A percentile compares a stretch with the other conserved stretches of the same genome.
Conservation (phyloP, 352 stramenopile genomes). For the Phytophthora sp. region DNA sequence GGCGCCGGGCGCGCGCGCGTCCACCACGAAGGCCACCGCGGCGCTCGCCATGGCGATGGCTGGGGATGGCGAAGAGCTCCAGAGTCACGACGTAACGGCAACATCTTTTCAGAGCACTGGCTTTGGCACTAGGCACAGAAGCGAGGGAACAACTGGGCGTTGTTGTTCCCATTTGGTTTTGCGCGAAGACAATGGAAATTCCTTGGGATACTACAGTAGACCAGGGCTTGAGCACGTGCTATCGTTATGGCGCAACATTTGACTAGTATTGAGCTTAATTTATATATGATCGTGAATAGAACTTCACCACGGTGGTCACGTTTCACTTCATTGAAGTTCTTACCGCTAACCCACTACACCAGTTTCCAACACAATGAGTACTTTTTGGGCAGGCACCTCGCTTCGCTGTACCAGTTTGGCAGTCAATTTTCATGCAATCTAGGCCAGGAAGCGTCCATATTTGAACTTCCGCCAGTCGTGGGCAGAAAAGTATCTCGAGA, state of each 20-base stretch:
- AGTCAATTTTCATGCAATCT: conserved; percentile 10
- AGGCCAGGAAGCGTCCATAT: neutral
- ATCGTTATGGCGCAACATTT: no score
- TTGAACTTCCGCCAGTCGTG: neutral
- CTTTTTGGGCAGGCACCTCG: neutral
- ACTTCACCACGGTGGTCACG: no score
- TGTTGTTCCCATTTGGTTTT: no score
- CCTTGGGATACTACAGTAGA: no score
- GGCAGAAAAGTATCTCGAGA: conserved; percentile 13
- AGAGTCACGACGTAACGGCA: conserved; percentile 14
- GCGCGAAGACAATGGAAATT: no score
- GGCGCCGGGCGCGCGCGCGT: conserved; percentile 6
- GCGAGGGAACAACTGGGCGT: no score
- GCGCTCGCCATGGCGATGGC: conserved; percentile 25
- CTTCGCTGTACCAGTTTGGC: neutral
- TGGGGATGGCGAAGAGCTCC: conserved; percentile 2
- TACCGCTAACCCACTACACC: no score
- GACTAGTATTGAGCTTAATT: no score
- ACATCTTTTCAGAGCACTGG: conserved; percentile 13
- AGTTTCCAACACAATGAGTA: conserved; percentile 10
- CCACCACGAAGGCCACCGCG: conserved; percentile 26
- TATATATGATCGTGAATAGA: no score
- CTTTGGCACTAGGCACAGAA: conserved; percentile 9
- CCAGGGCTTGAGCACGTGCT: no score
- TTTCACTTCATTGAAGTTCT: no score